Percentiles rank a stretch among this genome's conserved stretches.
phyloP scores from a whole-genome alignment of 176 grass and related monocot genomes.

The Dactylis glomerata region DNA sequence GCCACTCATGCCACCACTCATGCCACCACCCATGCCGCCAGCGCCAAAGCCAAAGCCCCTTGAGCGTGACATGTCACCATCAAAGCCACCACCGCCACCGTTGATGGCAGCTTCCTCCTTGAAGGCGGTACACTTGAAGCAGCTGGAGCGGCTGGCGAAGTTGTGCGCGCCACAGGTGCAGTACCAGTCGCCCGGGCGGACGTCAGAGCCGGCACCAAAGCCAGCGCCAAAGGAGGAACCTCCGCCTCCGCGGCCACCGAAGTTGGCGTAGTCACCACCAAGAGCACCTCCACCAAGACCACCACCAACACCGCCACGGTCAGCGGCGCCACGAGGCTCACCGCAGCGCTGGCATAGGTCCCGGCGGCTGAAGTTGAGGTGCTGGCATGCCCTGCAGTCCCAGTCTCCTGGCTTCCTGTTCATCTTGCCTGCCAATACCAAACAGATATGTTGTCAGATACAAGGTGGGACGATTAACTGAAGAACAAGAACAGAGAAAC shows the following conservation, averaged over 20 bases:
- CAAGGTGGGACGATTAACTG: background rate
- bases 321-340: constrained; percentile 53
- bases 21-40: constrained; percentile 8
- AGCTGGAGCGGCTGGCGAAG: constrained; percentile 95
- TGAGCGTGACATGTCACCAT: constrained; percentile 63
- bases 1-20: constrained; percentile 3
- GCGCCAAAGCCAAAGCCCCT: constrained; percentile 63
- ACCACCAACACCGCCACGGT: constrained; percentile 44
- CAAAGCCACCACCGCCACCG: constrained; percentile 61
- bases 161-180: constrained; percentile 88
- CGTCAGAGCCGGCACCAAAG: constrained; percentile 65
- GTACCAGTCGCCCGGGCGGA: constrained; percentile 95
- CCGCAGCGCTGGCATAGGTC: constrained; percentile 87
- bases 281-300: constrained; percentile 20
- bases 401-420: constrained; percentile 99
- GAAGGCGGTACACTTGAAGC: constrained; percentile 84
- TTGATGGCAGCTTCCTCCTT: constrained; percentile 74
- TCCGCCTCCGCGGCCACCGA: constrained; percentile 53
- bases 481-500: constrained; percentile 3
- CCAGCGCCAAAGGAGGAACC: constrained; percentile 57
- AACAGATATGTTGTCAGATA: background rate
- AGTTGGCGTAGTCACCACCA: constrained; percentile 63
- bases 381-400: constrained; percentile 95
- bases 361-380: constrained; percentile 96
- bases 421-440: constrained; percentile 57